A percentile compares a stretch with the other conserved stretches of the same genome.
phyloP scores from a whole-genome alignment of 148 eudicot genomes.

The Silene uniflora region DNA sequence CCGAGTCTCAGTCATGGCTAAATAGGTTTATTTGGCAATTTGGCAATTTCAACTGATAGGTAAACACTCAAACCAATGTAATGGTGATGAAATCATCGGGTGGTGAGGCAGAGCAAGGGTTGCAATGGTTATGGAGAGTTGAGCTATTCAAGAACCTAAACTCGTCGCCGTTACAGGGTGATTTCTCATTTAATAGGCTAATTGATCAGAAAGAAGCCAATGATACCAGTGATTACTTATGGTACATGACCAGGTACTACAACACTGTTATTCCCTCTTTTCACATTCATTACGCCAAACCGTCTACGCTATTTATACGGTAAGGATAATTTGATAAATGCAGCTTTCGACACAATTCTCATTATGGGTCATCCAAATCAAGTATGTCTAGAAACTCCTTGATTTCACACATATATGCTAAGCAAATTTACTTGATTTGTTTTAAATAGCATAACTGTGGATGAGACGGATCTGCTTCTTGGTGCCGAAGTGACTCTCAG shows the following conservation, averaged over 20 bases:
- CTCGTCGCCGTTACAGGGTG: constrained; percentile 2
- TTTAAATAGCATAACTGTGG: constrained; percentile 14
- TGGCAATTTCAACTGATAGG: constrained; percentile 8
- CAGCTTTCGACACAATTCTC: neutral
- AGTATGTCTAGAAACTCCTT: neutral
- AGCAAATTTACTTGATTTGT: neutral
- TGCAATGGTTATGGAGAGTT: constrained; percentile 31
- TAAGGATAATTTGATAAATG: neutral
- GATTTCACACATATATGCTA: neutral
- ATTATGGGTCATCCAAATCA: neutral
- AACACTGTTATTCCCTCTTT: neutral
- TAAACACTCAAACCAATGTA: constrained; percentile 24
- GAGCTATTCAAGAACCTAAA: constrained; percentile 20
- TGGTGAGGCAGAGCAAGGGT: constrained; percentile 8
- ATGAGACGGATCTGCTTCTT: constrained; percentile 25
- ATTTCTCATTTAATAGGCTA: constrained; percentile 9
- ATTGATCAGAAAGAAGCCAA: constrained; percentile 25
- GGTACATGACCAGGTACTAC: constrained; percentile 44
- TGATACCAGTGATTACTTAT: constrained; percentile 36
- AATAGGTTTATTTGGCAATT: neutral
- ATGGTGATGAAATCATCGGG: constrained; percentile 17
- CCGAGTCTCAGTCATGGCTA: too few species aligned
- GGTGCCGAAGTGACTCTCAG: constrained; percentile 21
- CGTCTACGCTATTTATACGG: too few species aligned
- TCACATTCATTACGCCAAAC: too few species aligned